These are phyloP conservation scores for Babesia sp. DNA, from an alignment of 169 alveolate species.

Conservation along the genomic window DNA sequence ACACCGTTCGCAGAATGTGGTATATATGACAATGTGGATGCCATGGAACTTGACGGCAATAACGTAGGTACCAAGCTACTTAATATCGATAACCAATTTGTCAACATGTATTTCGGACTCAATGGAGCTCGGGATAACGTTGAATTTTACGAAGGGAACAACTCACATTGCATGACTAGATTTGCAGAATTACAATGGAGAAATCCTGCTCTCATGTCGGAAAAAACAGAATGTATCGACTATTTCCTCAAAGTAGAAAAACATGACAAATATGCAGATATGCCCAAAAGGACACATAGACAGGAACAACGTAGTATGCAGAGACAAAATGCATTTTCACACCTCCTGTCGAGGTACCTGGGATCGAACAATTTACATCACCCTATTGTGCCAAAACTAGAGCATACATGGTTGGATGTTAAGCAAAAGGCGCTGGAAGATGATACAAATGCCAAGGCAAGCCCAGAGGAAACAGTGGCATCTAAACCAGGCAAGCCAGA, in stretches of 20 bases:
- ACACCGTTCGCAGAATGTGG: constrained; percentile 12
- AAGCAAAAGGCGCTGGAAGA: constrained; percentile 30
- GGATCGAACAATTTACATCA: constrained; percentile 77
- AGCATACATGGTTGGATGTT: constrained; percentile 67
- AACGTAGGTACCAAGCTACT: background rate
- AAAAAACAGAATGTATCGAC: constrained; percentile 54
- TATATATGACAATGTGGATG: constrained; percentile 6
- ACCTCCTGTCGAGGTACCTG: constrained; percentile 59
- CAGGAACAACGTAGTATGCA: constrained; percentile 67
- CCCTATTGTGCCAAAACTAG: constrained; percentile 74
- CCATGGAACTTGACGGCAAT: background rate
- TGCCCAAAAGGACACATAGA: constrained; percentile 34
- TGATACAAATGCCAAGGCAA: background rate
- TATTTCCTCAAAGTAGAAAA: constrained; percentile 25
- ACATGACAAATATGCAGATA: constrained; percentile 32
- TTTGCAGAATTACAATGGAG: constrained; percentile 36
- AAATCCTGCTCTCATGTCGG: constrained; percentile 46
- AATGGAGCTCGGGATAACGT: background rate
- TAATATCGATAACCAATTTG: constrained; percentile 41
- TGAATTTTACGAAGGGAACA: constrained; percentile 14
- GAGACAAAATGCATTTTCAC: constrained; percentile 58
- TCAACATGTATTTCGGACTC: constrained; percentile 47
- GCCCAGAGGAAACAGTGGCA: background rate
- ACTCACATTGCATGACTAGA: constrained; percentile 5
- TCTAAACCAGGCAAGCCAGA: constrained; percentile 34